Evolutionary conservation across 352 stramenopile genomes (phyloP).

Genomic region (Phytophthora cactorum): DNA sequence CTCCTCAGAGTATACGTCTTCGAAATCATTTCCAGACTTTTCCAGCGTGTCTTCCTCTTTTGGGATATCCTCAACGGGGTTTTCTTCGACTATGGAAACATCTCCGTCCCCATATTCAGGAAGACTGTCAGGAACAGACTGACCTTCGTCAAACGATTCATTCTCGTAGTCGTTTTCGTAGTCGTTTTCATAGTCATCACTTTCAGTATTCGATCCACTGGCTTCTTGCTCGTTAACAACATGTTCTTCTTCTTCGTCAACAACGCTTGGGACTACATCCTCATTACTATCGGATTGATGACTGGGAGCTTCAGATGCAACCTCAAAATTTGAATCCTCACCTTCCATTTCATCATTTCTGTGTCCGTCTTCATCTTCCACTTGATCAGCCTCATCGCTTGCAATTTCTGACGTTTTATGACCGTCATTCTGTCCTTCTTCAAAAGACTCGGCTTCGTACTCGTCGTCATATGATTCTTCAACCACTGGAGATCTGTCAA

Average conservation of each 20-base stretch:
- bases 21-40: neutral
- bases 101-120: too few species aligned
- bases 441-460: conserved; percentile 51
- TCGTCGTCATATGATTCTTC: conserved; percentile 30
- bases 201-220: conserved; percentile 2
- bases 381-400: conserved; percentile 12
- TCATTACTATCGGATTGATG: conserved; percentile 6
- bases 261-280: conserved; percentile 5
- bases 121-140: conserved; percentile 5
- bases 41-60: too few species aligned
- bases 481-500: conserved; percentile 7
- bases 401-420: conserved; percentile 12
- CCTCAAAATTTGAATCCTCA: conserved; percentile 12
- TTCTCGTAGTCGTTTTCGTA: conserved; percentile 51
- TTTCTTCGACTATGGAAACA: too few species aligned
- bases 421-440: conserved; percentile 24
- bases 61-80: too few species aligned
- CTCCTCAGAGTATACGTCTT: conserved; percentile 44
- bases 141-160: conserved; percentile 53
- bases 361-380: conserved; percentile 8
- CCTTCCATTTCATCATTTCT: conserved; percentile 2
- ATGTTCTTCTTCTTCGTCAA: conserved; percentile 17
- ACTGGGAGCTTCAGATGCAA: conserved; percentile 20
- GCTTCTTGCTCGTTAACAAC: conserved; percentile 8
- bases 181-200: neutral